Conservation (phyloP, 129 eudicot species). For the Centrapalus pauciflorus region DNA sequence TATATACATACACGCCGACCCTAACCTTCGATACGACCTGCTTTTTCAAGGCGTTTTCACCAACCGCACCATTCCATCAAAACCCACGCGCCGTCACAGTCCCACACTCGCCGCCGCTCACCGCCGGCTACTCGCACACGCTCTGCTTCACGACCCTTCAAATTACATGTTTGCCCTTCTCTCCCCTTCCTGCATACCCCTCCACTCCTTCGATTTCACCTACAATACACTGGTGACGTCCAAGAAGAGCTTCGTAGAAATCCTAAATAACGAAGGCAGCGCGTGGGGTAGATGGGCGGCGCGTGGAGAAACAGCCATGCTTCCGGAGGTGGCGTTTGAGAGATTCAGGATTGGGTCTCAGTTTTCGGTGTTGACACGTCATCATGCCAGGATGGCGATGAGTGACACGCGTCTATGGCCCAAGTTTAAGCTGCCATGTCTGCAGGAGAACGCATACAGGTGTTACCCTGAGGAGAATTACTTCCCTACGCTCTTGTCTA, state of each 20-base stretch:
- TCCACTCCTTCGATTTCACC: slow-evolving; percentile 68
- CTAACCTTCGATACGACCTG: slow-evolving; percentile 33
- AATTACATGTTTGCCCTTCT: slow-evolving; percentile 70
- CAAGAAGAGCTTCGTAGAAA: slow-evolving; percentile 60
- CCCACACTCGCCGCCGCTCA: slow-evolving; percentile 58
- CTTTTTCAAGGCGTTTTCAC: slow-evolving; percentile 52
- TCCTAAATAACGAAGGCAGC: slow-evolving; percentile 43
- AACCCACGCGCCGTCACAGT: slow-evolving; percentile 71
- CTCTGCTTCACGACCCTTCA: slow-evolving; percentile 58
- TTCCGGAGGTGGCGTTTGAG: slow-evolving; percentile 55
- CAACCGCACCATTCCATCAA: slow-evolving; percentile 59
- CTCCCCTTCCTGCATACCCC: slow-evolving; percentile 74
- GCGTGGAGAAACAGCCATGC: slow-evolving; percentile 78
- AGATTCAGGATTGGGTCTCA: slow-evolving; percentile 83
- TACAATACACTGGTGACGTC: slow-evolving; percentile 38
- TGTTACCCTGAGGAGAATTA: slow-evolving; percentile 97
- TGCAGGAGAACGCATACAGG: slow-evolving; percentile 25
- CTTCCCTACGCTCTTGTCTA: slow-evolving; percentile 71
- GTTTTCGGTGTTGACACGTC: slow-evolving; percentile 65
- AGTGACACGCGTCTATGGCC: slow-evolving; percentile 66
- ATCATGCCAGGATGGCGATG: slow-evolving; percentile 57
- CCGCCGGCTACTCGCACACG: slow-evolving; percentile 63
- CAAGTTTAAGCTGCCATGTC: slow-evolving; percentile 68
- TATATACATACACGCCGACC: slow-evolving; percentile 75
- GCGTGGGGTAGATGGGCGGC: slow-evolving; percentile 73